These are phyloP conservation scores for Fusarium gaditjirri DNA, from an alignment of 2,329 filamentous ascomycete species.

Conservation along the genomic window DNA sequence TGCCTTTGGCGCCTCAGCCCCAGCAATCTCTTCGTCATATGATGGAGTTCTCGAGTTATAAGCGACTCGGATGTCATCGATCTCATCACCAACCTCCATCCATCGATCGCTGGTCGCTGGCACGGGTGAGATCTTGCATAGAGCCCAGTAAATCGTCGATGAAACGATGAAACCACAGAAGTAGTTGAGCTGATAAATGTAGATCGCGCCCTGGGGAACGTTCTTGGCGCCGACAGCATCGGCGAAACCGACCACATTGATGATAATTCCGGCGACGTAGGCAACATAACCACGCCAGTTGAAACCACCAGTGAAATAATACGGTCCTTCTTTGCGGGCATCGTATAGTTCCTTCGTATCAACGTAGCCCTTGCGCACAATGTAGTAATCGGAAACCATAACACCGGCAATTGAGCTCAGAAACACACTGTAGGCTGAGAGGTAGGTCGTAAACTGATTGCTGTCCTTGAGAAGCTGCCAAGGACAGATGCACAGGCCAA, in stretches of 20 bases:
- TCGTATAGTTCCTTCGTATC: conserved; percentile 84
- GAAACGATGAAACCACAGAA: conserved; percentile 85
- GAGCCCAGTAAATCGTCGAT: conserved; percentile 70
- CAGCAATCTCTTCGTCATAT: conserved; percentile 52
- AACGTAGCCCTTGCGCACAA: conserved; percentile 84
- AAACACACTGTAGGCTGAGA: conserved; percentile 93
- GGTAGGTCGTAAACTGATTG: conserved; percentile 91
- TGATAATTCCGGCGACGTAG: conserved; percentile 83
- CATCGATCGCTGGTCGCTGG: conserved; percentile 79
- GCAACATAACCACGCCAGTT: conserved; percentile 87
- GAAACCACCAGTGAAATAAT: conserved; percentile 79
- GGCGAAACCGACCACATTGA: conserved; percentile 93
- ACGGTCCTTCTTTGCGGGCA: conserved; percentile 71
- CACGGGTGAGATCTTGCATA: conserved; percentile 77
- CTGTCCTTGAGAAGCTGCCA: conserved; percentile 79
- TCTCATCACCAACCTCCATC: conserved; percentile 78
- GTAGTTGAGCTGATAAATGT: conserved; percentile 92
- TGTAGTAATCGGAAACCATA: conserved; percentile 88
- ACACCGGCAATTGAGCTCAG: conserved; percentile 94
- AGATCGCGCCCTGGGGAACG: conserved; percentile 82
- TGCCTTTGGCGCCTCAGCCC: conserved; percentile 12
- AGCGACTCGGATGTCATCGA: conserved; percentile 63
- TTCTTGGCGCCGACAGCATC: conserved; percentile 74
- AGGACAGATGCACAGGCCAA: conserved; percentile 88
- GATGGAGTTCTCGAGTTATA: conserved; percentile 55